Evolutionary conservation across 495 filamentous ascomycete species (phyloP).

Genomic region (Neurospora sp.): DNA sequence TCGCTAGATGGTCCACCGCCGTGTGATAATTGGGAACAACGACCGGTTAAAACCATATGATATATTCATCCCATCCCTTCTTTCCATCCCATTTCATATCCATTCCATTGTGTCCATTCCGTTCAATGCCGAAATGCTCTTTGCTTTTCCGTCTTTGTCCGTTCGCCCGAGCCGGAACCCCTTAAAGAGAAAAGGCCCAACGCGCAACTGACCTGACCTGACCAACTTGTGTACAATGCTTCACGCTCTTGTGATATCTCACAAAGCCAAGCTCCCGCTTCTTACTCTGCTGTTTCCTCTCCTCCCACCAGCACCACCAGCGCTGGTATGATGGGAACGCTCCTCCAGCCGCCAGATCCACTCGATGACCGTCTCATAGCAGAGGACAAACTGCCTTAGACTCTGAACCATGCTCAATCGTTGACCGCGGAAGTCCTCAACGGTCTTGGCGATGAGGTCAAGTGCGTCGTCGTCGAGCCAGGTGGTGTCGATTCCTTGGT

Average conservation of each 20-base stretch:
- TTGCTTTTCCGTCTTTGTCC: neutral
- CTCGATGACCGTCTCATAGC: conserved; percentile 90
- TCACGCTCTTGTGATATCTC: neutral
- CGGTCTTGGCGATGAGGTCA: conserved; percentile 75
- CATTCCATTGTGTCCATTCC: neutral
- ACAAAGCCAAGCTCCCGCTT: conserved; percentile 19
- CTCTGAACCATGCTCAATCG: conserved; percentile 95
- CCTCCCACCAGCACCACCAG: neutral
- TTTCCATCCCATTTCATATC: neutral
- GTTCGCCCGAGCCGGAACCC: neutral
- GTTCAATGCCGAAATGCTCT: neutral
- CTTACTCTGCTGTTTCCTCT: conserved; percentile 9
- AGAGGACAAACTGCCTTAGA: conserved; percentile 86
- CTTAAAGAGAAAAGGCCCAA: neutral
- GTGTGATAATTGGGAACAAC: neutral
- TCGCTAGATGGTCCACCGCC: neutral
- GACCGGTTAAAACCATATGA: neutral
- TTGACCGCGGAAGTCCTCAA: conserved; percentile 81
- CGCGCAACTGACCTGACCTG: neutral
- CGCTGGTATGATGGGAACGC: conserved; percentile 1
- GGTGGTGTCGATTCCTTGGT: conserved; percentile 21
- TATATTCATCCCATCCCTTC: neutral
- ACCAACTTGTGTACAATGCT: neutral
- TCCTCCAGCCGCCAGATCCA: conserved; percentile 52
- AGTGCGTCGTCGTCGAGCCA: conserved; percentile 44